Conservation (phyloP, 768 basidiomycete genomes). For the Ephemerocybe angulata region DNA sequence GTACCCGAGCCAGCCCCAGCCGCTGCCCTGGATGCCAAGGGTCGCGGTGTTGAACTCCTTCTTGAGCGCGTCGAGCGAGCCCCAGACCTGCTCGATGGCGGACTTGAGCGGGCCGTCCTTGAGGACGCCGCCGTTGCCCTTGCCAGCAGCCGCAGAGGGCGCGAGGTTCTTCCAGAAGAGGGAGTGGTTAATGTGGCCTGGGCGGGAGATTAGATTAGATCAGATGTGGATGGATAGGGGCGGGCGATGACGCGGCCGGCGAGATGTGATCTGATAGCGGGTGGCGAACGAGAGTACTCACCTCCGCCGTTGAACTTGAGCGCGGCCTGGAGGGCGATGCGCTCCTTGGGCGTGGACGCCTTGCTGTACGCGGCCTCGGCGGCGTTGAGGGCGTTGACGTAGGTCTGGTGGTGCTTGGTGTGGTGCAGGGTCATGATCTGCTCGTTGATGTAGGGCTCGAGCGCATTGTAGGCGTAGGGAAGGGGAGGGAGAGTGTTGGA, state of each 20-base stretch:
- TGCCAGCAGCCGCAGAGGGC: conserved; percentile 48
- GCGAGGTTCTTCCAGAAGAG: conserved; percentile 96
- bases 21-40: not conserved
- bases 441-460: conserved; percentile 88
- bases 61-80: conserved; percentile 66
- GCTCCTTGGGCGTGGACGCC: conserved; percentile 65
- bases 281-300: conserved; percentile 41
- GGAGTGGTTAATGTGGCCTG: conserved; percentile 91
- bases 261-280: too few species aligned
- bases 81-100: conserved; percentile 62
- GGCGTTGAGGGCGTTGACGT: conserved; percentile 87
- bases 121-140: conserved; percentile 59
- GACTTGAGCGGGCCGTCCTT: conserved; percentile 61
- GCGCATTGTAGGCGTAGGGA: conserved; percentile 79
- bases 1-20: conserved; percentile 38
- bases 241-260: too few species aligned
- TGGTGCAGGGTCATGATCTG: conserved; percentile 97
- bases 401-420: conserved; percentile 92
- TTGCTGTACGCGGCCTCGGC: conserved; percentile 77
- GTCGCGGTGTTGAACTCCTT: conserved; percentile 72
- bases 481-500: conserved; percentile 62
- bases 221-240: too few species aligned
- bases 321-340: conserved; percentile 85
- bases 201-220: too few species aligned
- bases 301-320: conserved; percentile 97